A percentile compares a stretch with the other conserved stretches of the same genome.
Conservation (phyloP, 1,284 basidiomycete genomes). For the Lentinula novae-zelandiae region DNA sequence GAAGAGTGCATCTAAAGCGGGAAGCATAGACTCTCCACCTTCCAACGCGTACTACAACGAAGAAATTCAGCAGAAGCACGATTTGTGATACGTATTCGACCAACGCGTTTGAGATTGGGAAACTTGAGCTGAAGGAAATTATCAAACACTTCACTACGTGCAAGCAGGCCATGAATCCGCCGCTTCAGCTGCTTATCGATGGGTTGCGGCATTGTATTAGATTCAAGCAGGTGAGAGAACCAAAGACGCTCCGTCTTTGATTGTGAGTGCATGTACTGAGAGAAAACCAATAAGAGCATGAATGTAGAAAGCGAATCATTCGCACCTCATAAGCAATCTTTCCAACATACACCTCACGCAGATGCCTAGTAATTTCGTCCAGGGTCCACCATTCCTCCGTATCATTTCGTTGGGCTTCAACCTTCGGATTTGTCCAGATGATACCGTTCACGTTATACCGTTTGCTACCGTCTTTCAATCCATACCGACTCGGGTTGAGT, state of each 20-base stretch:
- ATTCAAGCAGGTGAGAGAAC: slow-evolving; percentile 84
- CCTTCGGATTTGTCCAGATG: slow-evolving; percentile 62
- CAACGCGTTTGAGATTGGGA: slow-evolving; percentile 72
- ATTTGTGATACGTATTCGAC: slow-evolving; percentile 13
- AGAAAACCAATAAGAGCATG: background rate
- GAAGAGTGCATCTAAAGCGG: slow-evolving; percentile 77
- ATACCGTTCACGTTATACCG: slow-evolving; percentile 79
- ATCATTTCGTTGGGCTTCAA: slow-evolving; percentile 33
- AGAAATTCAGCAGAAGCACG: background rate
- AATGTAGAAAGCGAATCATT: background rate
- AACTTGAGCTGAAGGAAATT: slow-evolving; percentile 80
- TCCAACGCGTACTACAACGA: slow-evolving; percentile 66
- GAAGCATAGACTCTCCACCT: slow-evolving; percentile 88
- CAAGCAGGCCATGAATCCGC: slow-evolving; percentile 65
- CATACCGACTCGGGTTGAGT: slow-evolving; percentile 76
- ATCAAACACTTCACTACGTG: slow-evolving; percentile 78
- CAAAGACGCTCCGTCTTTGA: slow-evolving; percentile 78
- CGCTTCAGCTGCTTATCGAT: slow-evolving; percentile 38
- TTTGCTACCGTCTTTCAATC: slow-evolving; percentile 49
- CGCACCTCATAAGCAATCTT: slow-evolving; percentile 76
- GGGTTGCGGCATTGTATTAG: slow-evolving; percentile 39
- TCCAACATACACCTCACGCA: slow-evolving; percentile 74
- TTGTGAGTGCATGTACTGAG: slow-evolving; percentile 77
- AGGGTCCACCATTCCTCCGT: slow-evolving; percentile 64
- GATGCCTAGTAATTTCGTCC: slow-evolving; percentile 63